Base-by-base conservation (phyloP, 169 alveolate species). In the Perkinsus chesapeaki region DNA sequence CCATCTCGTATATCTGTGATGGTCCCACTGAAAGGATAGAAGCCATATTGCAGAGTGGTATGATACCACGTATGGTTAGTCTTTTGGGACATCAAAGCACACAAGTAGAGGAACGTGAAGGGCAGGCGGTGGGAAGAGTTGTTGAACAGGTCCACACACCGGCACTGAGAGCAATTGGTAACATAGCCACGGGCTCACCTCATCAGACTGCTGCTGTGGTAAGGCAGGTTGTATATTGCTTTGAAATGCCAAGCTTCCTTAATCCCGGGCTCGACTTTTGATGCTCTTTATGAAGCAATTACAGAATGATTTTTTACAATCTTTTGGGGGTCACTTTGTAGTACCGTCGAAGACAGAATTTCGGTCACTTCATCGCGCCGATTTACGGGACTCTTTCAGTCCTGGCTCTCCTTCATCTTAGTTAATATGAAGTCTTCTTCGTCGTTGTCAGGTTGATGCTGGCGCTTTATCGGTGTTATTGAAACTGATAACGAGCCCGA, bases 261-360 rank as follows among this genome's bases (percentile, higher is more conserved):
- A 96, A 98, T 34, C 96, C 97, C 38, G 96, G 97, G 95, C 97
- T 96, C 94, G 96, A 98, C 37, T 96, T 98, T 34, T 97, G 98
- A 94, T 98, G 98, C 96, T 99, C 98, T 95, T 98, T 98, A 34
- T 98, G 99, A 91, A 98, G 99, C 99, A 97, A 99, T 0, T 94
- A 98, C n/a, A n/a, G n/a, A n/a, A n/a, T n/a, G n/a, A n/a, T n/a
- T n/a, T n/a, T n/a, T n/a, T n/a, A n/a, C n/a, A n/a, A n/a, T n/a
- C n/a, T n/a, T n/a, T n/a, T n/a, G n/a, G n/a, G n/a, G n/a, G n/a
- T n/a, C n/a, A n/a, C n/a, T n/a, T n/a, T n/a, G n/a, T n/a, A n/a
- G n/a, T n/a, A n/a, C n/a, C n/a, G n/a, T n/a, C n/a, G n/a, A n/a
- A n/a, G n/a, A n/a, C n/a, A n/a, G n/a, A n/a, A n/a, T n/a, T n/a